Evolutionary conservation across 2,329 filamentous ascomycete genomes (phyloP), one percentile per base, ranked within the genome.

Genomic region (Claviceps spartinae): DNA sequence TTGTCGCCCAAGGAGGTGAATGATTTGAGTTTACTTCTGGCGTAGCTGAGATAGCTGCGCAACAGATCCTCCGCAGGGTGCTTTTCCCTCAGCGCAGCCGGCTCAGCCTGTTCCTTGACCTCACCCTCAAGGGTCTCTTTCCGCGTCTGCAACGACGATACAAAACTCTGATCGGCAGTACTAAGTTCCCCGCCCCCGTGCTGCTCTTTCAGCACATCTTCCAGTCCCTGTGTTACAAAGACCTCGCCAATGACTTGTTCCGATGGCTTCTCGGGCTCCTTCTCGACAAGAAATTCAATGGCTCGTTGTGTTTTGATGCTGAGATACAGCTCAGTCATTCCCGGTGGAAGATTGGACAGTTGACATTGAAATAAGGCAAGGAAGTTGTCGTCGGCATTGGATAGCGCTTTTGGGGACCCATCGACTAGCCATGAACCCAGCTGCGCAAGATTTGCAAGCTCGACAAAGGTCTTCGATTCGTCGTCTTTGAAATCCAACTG

Each of bases 181-280:
- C 61, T 67, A 18, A 67, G 55, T 50, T 65, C 63, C 22, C 59
- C 55, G 16, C 61, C 61, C 3, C 61, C 62, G 48, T 65, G 64
- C 37, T 66, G 59, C 20, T 60, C 59, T 11, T 62, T 69, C 47
- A 77, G 58, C 45, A 68, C 67, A 11, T 72, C 70, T 26, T 83
- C 73, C 2, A 86, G 65, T 4, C 83, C 70, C 8, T 74, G 68
- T 6, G 75, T 71, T 38, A 87, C 30, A 34, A 34, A 72, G 3
- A 79, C 71, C 50, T 80, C 75, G 11, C 75, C 73, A 16, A 83
- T 62, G 18, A 75, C 67, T 16, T 79, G 75, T 14, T 79, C 77
- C 14, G 71, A 67, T 16, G 61, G 60, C 49, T 79, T 66, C 16
- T 72, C 75, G 51, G 75, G 77, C 1, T 72, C 68, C 47, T 76